Percentiles rank a stretch among this genome's conserved stretches.
Conservation (phyloP, 768 basidiomycete genomes). For the Russula abietina region DNA sequence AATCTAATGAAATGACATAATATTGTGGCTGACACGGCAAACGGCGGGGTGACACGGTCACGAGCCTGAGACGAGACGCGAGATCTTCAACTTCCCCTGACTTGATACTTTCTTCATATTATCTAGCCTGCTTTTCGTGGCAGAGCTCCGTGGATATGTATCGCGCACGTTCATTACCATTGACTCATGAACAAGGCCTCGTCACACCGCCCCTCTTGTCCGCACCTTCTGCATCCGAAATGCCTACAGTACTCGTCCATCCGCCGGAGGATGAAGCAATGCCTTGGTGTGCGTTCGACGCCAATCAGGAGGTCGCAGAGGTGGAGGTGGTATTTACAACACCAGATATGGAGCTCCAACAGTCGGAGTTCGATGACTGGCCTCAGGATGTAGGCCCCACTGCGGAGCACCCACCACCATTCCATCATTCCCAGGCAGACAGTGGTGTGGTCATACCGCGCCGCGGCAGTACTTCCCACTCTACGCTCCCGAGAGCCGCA, state of each 20-base stretch:
- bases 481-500: not conserved
- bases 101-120: not conserved
- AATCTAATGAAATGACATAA: not conserved
- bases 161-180: constrained; percentile 28
- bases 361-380: constrained; percentile 28
- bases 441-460: constrained; percentile 31
- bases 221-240: constrained; percentile 24
- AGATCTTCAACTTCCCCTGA: not conserved
- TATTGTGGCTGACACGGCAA: not conserved
- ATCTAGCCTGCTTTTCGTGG: not conserved
- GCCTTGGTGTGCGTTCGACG: constrained; percentile 35
- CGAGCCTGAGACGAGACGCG: constrained; percentile 8
- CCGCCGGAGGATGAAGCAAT: constrained; percentile 37
- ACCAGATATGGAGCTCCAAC: constrained; percentile 32
- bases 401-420: constrained; percentile 31
- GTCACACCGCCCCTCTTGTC: constrained; percentile 30
- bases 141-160: constrained; percentile 26
- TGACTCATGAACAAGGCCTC: constrained; percentile 18
- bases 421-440: constrained; percentile 27
- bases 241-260: constrained; percentile 35
- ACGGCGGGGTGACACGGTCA: constrained; percentile 17
- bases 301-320: constrained; percentile 23
- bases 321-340: constrained; percentile 24
- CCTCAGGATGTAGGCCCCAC: constrained; percentile 26
- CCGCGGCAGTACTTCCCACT: constrained; percentile 23